phyloP scores from a whole-genome alignment of 371 early-diverging fungal genomes.

The Mortierella polycephala region DNA sequence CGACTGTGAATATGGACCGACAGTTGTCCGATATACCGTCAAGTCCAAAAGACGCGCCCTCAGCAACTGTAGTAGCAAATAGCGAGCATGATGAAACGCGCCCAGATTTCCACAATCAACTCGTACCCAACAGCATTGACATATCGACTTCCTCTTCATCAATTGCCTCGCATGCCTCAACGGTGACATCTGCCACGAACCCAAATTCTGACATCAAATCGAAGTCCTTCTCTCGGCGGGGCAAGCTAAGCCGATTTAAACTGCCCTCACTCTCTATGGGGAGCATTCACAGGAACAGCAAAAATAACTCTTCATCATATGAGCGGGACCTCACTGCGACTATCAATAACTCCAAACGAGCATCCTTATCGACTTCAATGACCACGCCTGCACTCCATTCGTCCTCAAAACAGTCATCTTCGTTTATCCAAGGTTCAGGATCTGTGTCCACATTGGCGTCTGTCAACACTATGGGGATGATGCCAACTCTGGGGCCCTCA shows the following conservation, averaged over 20 bases:
- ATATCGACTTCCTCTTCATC: not conserved
- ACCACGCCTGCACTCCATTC: not conserved
- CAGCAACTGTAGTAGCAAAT: no score
- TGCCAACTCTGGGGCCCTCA: slow-evolving; percentile 3
- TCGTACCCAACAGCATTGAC: no score
- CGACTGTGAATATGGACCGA: no score
- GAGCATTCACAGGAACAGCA: slow-evolving; percentile 23
- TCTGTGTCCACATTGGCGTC: slow-evolving; percentile 29
- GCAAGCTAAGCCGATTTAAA: slow-evolving; percentile 31
- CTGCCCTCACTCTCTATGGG: slow-evolving; percentile 42
- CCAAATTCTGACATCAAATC: not conserved
- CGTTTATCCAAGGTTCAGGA: slow-evolving; percentile 5
- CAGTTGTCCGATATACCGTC: no score
- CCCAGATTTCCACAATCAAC: no score
- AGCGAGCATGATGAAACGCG: no score
- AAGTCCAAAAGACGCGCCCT: no score
- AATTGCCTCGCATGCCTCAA: slow-evolving; percentile 6
- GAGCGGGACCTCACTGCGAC: not conserved
- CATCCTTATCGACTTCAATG: slow-evolving; percentile 10
- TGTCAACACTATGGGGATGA: slow-evolving; percentile 14
- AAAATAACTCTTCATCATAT: not conserved
- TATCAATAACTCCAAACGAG: slow-evolving; percentile 4
- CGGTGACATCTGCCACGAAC: not conserved
- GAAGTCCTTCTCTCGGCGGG: slow-evolving; percentile 15
- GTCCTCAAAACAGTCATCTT: not conserved